Percentiles rank a stretch among this genome's conserved stretches.
Conservation (phyloP, 2,329 filamentous ascomycete genomes). For the Thermoascus crustaceus region DNA sequence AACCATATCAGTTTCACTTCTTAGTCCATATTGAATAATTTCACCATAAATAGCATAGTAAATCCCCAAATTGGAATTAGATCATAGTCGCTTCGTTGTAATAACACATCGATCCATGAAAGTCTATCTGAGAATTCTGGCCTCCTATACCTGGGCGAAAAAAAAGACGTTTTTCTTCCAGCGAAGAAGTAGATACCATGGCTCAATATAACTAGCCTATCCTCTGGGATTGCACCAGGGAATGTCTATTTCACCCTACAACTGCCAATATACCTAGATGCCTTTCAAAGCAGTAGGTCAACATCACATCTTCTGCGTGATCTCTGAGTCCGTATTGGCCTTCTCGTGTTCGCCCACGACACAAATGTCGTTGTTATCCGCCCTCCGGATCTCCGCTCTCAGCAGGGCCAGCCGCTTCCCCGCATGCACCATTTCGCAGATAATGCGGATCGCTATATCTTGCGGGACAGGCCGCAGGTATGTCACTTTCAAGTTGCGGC, state of each 20-base stretch:
- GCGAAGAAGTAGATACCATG: too few species aligned
- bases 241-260: too few species aligned
- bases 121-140: too few species aligned
- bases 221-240: too few species aligned
- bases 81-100: too few species aligned
- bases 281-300: too few species aligned
- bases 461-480: constrained; percentile 56
- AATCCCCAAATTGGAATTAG: constrained; percentile 6
- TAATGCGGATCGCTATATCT: constrained; percentile 45
- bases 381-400: constrained; percentile 47
- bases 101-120: too few species aligned
- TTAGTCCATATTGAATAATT: constrained; percentile 1
- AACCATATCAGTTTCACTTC: too few species aligned
- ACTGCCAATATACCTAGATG: too few species aligned
- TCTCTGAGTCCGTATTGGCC: constrained; percentile 48
- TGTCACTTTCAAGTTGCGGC: constrained; percentile 56
- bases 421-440: constrained; percentile 50
- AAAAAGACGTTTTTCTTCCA: too few species aligned
- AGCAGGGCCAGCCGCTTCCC: constrained; percentile 49
- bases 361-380: constrained; percentile 46
- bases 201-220: too few species aligned
- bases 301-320: constrained; percentile 18
- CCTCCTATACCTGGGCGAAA: too few species aligned
- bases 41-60: constrained; percentile 33
- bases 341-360: constrained; percentile 58